Evolutionary conservation across 768 basidiomycete species (phyloP).

Genomic region (Mycena indigotica): DNA sequence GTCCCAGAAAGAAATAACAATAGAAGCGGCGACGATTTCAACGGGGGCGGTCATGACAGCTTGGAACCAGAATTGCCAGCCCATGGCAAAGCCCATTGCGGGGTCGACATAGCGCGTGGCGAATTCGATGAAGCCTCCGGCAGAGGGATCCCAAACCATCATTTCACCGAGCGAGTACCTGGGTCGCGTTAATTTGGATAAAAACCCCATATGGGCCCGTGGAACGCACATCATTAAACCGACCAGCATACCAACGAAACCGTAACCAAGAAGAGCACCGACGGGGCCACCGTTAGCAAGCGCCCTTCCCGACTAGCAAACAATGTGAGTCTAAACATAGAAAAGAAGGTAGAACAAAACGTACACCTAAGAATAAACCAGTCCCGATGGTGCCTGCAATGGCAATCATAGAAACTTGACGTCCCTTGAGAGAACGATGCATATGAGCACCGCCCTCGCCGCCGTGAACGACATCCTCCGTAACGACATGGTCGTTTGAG

Average conservation of each 20-base stretch:
- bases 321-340: not conserved
- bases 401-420: conserved; percentile 35
- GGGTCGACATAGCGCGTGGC: conserved; percentile 34
- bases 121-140: conserved; percentile 25
- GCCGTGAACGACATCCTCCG: not conserved
- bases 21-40: conserved; percentile 39
- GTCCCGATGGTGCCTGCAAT: conserved; percentile 32
- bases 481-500: not conserved
- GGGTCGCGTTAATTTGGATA: not conserved
- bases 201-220: not conserved
- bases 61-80: conserved; percentile 25
- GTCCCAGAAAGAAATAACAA: conserved; percentile 45
- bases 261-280: conserved; percentile 45
- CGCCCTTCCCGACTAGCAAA: conserved; percentile 25
- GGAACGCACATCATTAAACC: conserved; percentile 27
- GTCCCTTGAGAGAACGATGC: conserved; percentile 31
- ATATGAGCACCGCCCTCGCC: not conserved
- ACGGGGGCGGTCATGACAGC: conserved; percentile 35
- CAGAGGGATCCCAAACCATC: conserved; percentile 25
- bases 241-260: conserved; percentile 38
- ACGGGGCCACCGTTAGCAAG: conserved; percentile 46
- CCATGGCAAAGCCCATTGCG: conserved; percentile 36
- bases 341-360: not conserved
- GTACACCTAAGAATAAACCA: conserved; percentile 25
- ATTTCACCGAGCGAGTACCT: conserved; percentile 27